Percentiles rank a stretch among this genome's conserved stretches.
Evolutionary conservation across 1,284 basidiomycete genomes (phyloP).

Genomic region (Caloboletus firmus): DNA sequence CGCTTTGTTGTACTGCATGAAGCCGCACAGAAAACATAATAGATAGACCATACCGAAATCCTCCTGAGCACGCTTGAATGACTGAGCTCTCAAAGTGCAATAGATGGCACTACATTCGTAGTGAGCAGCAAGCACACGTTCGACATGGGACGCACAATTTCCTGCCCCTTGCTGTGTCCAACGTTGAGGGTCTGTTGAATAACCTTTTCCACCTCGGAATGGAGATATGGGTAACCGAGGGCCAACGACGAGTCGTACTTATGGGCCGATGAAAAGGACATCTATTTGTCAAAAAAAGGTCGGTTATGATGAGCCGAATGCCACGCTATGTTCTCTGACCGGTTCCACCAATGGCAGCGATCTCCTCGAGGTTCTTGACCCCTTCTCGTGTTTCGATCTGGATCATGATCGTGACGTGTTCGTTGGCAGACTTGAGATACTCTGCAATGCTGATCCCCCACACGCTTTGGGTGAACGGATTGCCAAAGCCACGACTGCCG

Average conservation of each 20-base stretch:
- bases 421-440: conserved; percentile 58
- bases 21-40: neutral
- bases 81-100: conserved; percentile 51
- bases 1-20: neutral
- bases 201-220: conserved; percentile 59
- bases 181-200: conserved; percentile 58
- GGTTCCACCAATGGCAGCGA: conserved; percentile 62
- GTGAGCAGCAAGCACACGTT: conserved; percentile 6
- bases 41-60: conserved; percentile 58
- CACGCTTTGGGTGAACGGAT: conserved; percentile 53
- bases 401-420: conserved; percentile 57
- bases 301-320: neutral
- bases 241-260: conserved; percentile 64
- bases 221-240: conserved; percentile 59
- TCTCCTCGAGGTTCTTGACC: conserved; percentile 58
- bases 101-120: conserved; percentile 41
- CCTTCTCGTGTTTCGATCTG: conserved; percentile 68
- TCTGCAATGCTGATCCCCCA: conserved; percentile 54
- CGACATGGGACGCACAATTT: conserved; percentile 51
- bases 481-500: conserved; percentile 62
- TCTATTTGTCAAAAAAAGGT: conserved; percentile 32
- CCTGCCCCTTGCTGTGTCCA: conserved; percentile 57
- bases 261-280: conserved; percentile 63
- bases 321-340: conserved; percentile 40
- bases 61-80: conserved; percentile 48